These are phyloP conservation scores for Heterobasidion annosum DNA, from an alignment of 1,284 basidiomycete genomes.

Conservation along the genomic window DNA sequence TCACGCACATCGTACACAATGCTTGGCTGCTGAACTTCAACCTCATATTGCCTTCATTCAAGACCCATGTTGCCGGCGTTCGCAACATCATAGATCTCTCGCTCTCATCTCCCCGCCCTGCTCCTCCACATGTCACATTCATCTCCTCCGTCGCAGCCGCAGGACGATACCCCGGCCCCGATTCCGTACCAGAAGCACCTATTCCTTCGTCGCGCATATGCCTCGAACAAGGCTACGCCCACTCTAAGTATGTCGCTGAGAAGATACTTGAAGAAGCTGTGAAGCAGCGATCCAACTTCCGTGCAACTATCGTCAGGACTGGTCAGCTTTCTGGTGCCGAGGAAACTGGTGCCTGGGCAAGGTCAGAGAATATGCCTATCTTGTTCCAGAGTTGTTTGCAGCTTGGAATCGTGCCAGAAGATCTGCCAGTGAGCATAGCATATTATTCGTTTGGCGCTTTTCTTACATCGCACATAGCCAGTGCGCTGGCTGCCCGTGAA, in stretches of 20 bases:
- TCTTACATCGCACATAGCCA: constrained; percentile 1
- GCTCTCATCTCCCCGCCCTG: constrained; percentile 1
- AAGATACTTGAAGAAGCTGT: constrained; percentile 10
- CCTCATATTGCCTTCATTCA: constrained; percentile 9
- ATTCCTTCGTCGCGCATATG: constrained; percentile 10
- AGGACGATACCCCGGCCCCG: constrained; percentile 3
- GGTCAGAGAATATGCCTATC: constrained; percentile 13
- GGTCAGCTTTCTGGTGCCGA: constrained; percentile 14
- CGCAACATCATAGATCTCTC: constrained; percentile 10
- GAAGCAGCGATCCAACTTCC: constrained; percentile 4
- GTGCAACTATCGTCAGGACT: constrained; percentile 10
- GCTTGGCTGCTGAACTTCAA: constrained; percentile 16
- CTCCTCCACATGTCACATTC: constrained; percentile 9
- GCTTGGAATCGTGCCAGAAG: constrained; percentile 10
- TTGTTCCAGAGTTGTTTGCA: constrained; percentile 8
- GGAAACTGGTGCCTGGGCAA: constrained; percentile 13
- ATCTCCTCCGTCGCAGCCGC: constrained; percentile 11
- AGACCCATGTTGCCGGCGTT: constrained; percentile 9
- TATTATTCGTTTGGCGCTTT: not conserved
- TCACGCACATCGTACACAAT: constrained; percentile 17
- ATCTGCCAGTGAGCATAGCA: constrained; percentile 5
- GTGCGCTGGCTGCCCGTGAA: constrained; percentile 10
- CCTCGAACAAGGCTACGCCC: constrained; percentile 12
- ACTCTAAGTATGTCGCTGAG: constrained; percentile 15
- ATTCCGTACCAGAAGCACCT: constrained; percentile 10